Percentiles rank a stretch among this genome's conserved stretches.
Evolutionary conservation across 1,139 yeast genomes (phyloP).

Genomic region (Waltiozyma sp.): DNA sequence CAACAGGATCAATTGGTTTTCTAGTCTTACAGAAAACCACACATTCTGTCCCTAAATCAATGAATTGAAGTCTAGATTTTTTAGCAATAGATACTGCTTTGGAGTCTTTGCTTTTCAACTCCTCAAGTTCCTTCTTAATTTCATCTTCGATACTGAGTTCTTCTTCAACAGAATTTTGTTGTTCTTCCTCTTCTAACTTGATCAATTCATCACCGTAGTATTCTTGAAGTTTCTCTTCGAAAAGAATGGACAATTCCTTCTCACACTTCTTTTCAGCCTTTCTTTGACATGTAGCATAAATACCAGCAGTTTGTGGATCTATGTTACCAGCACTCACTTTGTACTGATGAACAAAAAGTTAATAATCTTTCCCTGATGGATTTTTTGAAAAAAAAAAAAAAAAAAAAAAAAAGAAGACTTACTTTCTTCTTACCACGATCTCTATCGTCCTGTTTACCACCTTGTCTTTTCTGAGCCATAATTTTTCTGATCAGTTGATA

Average conservation of each 20-base stretch:
- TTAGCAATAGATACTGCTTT: conserved; percentile 19
- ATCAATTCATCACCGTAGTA: conserved; percentile 33
- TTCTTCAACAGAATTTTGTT: no score
- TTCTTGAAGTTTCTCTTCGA: conserved; percentile 48
- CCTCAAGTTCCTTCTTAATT: conserved; percentile 56
- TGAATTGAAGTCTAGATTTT: conserved; percentile 44
- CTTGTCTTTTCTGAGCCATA: neutral
- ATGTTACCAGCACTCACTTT: conserved; percentile 36
- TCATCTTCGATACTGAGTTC: conserved; percentile 64
- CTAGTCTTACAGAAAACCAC: conserved; percentile 71
- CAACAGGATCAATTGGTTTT: conserved; percentile 68
- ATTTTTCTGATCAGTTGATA: no score
- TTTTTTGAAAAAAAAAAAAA: no score
- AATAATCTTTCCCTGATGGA: no score
- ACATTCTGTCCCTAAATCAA: conserved; percentile 77
- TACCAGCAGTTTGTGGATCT: conserved; percentile 77
- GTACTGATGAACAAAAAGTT: conserved; percentile 27
- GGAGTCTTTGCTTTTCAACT: conserved; percentile 19
- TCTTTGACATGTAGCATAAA: conserved; percentile 78
- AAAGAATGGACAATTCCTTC: conserved; percentile 55
- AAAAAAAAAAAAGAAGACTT: no score
- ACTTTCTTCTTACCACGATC: conserved; percentile 1
- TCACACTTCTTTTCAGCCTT: conserved; percentile 68
- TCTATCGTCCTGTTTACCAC: neutral
- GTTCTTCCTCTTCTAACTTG: neutral